Evolutionary conservation across 1,139 yeast species (phyloP), one percentile per base, ranked within the genome.

Genomic region (Blastobotrys aristatus): DNA sequence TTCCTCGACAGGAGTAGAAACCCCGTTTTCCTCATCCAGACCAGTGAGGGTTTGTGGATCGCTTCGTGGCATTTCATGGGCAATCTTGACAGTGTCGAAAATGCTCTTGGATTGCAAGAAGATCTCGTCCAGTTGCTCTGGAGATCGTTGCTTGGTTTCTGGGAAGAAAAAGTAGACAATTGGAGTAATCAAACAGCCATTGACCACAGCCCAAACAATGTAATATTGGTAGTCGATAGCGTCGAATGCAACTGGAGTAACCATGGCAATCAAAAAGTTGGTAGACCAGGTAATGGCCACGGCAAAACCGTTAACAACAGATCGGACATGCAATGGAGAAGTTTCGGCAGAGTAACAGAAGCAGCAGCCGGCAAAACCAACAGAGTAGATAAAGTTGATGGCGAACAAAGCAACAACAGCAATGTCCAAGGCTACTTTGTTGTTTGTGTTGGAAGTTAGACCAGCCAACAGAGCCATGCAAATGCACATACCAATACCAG

Each of bases 301-400:
- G 14, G 58, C 57, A 30, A 76, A 65, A 34, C 81, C 83, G 46
- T 77, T 69, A 45, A 79, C 80, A 41, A 74, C 71, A 43, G 82
- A 77, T 68, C 84, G 76, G 40, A 80, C 75, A 61, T 76, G 72
- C 62, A 77, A 71, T n/a, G 84, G 82, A 59, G 78, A 74, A 50
- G 79, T 75, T 65, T 80, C 85, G 40, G 83, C 79, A 46, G 82
- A 82, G 65, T 78, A 58, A 21, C 50, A 57, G 53, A 54, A 58
- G 50, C 52, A 58, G 37, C 46, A 48, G 17, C 57, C 60, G 33
- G 52, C 52, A 40, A 51, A 57, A 18, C 60, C 60, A 24, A 52
- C 53, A 11, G 57, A 46, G 42, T 56, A 56, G 16, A 55, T 52
- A 27, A 56, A 44, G 46, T 56, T 56, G 35, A 53, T 49, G 17